These are phyloP conservation scores for Hypoxylon sp. DNA, from an alignment of 2,329 filamentous ascomycete genomes.

Conservation along the genomic window DNA sequence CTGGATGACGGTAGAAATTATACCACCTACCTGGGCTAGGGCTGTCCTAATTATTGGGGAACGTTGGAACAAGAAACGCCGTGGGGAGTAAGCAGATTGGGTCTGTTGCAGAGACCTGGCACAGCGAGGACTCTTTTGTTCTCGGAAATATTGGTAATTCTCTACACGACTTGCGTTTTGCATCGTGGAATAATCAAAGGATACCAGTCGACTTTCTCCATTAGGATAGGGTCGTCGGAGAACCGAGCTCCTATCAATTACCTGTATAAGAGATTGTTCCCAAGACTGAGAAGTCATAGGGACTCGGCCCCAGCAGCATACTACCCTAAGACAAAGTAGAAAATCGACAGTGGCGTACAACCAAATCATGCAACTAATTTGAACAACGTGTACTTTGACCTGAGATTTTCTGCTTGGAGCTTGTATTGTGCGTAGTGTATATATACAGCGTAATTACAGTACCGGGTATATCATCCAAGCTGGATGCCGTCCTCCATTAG, in stretches of 20 bases:
- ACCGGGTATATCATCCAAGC: conserved; percentile 20
- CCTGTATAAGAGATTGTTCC: conserved; percentile 1
- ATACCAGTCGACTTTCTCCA: conserved; percentile 22
- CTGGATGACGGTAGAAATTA: conserved; percentile 14
- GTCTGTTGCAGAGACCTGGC: conserved; percentile 7
- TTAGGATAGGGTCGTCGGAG: conserved; percentile 30
- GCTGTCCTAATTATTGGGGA: conserved; percentile 13
- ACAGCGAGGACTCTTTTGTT: conserved; percentile 10
- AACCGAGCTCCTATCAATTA: conserved; percentile 22
- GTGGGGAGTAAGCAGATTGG: conserved; percentile 15
- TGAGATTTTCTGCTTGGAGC: conserved; percentile 12
- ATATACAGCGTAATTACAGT: conserved; percentile 35
- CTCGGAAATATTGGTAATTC: conserved; percentile 25
- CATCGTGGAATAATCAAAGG: conserved; percentile 11
- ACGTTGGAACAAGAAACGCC: conserved; percentile 9
- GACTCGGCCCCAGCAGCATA: neutral
- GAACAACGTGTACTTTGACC: neutral
- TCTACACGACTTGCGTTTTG: conserved; percentile 16
- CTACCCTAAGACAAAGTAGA: neutral
- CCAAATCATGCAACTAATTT: neutral
- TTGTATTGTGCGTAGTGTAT: conserved; percentile 27
- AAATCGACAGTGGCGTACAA: neutral
- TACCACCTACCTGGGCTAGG: conserved; percentile 17
- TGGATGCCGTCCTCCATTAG: conserved; percentile 6
- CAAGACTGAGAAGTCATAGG: neutral